Evolutionary conservation across 441 rosid genomes (phyloP).

Genomic region (Erodium chrysanthum): DNA sequence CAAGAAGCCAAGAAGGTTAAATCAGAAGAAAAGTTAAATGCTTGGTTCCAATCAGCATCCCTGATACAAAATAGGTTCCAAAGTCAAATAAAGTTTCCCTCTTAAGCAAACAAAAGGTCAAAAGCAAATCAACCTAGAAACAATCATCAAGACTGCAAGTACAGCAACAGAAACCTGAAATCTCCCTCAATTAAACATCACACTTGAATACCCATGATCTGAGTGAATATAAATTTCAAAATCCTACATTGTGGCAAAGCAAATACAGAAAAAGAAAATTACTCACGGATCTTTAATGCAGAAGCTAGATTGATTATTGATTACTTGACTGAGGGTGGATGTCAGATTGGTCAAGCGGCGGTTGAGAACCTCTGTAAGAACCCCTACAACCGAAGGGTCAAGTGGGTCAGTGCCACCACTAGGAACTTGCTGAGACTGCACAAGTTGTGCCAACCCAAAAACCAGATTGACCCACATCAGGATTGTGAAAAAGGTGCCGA

Average conservation of each 20-base stretch:
- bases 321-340: conserved; percentile 33
- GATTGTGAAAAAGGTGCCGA: conserved; percentile 1
- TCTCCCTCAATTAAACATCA: no score
- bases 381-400: conserved; percentile 45
- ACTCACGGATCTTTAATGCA: conserved; percentile 76
- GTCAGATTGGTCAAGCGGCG: conserved; percentile 53
- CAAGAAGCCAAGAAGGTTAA: conserved; percentile 63
- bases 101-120: no score
- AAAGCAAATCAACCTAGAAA: no score
- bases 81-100: no score
- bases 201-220: no score
- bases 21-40: conserved; percentile 73
- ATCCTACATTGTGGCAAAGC: no score
- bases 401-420: conserved; percentile 31
- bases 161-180: no score
- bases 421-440: conserved; percentile 40
- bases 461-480: conserved; percentile 26
- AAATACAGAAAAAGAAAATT: neutral
- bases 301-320: conserved; percentile 43
- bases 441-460: conserved; percentile 24
- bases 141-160: no score
- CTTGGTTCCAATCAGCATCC: conserved; percentile 74
- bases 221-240: no score
- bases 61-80: conserved; percentile 49
- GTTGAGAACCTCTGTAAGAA: conserved; percentile 42